Evolutionary conservation across 139 green algal species (phyloP).

Genomic region (Haematococcus sp.): DNA sequence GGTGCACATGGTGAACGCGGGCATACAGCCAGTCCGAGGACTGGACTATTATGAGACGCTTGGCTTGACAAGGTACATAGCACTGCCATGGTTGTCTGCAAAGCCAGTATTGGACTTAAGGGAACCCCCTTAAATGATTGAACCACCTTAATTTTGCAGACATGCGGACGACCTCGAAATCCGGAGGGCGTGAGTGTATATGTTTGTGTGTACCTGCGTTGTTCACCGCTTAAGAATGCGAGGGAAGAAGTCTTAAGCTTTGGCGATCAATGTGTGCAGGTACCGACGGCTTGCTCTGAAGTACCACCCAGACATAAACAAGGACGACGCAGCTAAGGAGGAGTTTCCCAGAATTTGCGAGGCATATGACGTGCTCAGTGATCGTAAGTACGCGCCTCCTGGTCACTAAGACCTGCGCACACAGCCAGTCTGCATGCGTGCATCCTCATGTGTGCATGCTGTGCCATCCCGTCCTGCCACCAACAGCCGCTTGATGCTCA

Average conservation of each 20-base stretch:
- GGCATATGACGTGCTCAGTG: conserved; percentile 74
- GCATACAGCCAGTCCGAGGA: neutral
- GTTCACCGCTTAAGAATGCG: too few relatives aligned
- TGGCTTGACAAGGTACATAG: conserved; percentile 47
- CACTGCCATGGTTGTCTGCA: neutral
- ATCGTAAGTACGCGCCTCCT: conserved; percentile 45
- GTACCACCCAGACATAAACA: conserved; percentile 72
- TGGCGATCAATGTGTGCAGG: conserved; percentile 33
- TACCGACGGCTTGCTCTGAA: conserved; percentile 69
- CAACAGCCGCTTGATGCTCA: too few relatives aligned
- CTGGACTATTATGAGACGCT: conserved; percentile 57
- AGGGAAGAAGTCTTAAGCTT: neutral
- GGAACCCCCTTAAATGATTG: neutral
- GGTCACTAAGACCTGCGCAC: neutral
- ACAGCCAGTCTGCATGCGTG: neutral
- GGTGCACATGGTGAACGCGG: conserved; percentile 7
- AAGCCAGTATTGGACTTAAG: neutral
- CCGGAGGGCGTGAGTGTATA: conserved; percentile 64
- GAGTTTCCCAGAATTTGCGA: conserved; percentile 65
- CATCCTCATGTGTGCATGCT: neutral
- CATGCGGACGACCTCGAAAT: conserved; percentile 62
- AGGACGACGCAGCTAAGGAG: conserved; percentile 23
- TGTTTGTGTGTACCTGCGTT: neutral
- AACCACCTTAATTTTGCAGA: conserved; percentile 23
- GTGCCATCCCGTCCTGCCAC: neutral